These are phyloP conservation scores for Pestalotiopsis sp. DNA, from an alignment of 2,329 filamentous ascomycete genomes.

Conservation along the genomic window DNA sequence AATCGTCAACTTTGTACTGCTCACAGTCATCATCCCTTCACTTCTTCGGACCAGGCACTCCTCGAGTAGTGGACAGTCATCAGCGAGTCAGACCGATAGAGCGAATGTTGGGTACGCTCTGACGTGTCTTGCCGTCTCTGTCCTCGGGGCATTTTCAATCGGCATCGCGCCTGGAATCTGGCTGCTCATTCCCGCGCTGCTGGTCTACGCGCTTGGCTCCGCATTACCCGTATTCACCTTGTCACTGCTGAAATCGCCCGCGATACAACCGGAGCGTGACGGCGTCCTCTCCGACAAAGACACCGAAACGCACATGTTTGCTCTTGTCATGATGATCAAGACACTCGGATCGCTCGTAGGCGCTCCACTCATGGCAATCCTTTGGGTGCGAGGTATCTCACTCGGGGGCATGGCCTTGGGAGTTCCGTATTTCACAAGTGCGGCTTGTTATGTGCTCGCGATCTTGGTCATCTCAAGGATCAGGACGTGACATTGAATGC, in stretches of 20 bases:
- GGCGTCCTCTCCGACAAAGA: conserved; percentile 23
- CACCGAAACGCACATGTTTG: conserved; percentile 46
- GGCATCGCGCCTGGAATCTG: conserved; percentile 40
- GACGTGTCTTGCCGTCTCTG: conserved; percentile 40
- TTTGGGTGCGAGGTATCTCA: conserved; percentile 50
- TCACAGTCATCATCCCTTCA: conserved; percentile 44
- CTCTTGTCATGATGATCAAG: conserved; percentile 54
- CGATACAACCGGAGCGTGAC: conserved; percentile 31
- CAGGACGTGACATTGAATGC: background rate
- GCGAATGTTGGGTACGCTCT: conserved; percentile 38
- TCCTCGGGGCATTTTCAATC: conserved; percentile 46
- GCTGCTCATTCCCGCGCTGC: conserved; percentile 44
- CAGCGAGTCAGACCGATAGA: conserved; percentile 27
- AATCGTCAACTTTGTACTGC: conserved; percentile 47
- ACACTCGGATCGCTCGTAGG: conserved; percentile 50
- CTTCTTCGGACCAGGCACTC: conserved; percentile 32
- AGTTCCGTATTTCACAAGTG: conserved; percentile 43
- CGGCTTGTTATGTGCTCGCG: conserved; percentile 39
- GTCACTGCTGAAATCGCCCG: conserved; percentile 48
- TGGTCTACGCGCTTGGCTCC: conserved; percentile 51
- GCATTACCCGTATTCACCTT: conserved; percentile 53
- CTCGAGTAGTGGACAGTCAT: conserved; percentile 11
- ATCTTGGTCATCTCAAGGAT: conserved; percentile 35
- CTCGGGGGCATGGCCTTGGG: conserved; percentile 38
- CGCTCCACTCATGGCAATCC: conserved; percentile 47